Evolutionary conservation across 2,329 filamentous ascomycete genomes (phyloP).

Genomic region (Clonostachys byssicola): DNA sequence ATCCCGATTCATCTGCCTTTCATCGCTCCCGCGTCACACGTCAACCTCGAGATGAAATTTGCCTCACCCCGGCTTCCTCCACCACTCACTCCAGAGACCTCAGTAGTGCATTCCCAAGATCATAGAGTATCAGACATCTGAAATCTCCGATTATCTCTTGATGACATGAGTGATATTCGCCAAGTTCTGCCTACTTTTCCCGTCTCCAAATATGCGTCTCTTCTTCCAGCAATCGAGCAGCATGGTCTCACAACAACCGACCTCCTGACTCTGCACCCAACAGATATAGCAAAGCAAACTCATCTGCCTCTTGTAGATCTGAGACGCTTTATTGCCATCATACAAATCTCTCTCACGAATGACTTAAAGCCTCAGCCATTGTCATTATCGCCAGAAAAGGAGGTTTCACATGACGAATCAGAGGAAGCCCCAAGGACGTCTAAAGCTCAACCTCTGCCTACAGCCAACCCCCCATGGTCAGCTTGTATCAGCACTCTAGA

Average conservation of each 20-base stretch:
- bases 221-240: constrained; percentile 77
- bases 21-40: too few species aligned
- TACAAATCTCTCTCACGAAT: constrained; percentile 63
- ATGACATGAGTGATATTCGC: constrained; percentile 77
- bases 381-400: not conserved
- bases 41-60: too few species aligned
- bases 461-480: not conserved
- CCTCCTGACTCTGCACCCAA: constrained; percentile 76
- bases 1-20: too few species aligned
- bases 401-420: not conserved
- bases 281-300: constrained; percentile 82
- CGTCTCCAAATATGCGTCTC: constrained; percentile 63
- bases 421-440: not conserved
- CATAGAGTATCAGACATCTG: too few species aligned
- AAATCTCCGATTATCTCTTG: constrained; percentile 2
- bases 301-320: constrained; percentile 78
- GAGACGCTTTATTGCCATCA: constrained; percentile 64
- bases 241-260: constrained; percentile 76
- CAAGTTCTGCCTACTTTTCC: constrained; percentile 79
- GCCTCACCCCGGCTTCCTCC: too few species aligned
- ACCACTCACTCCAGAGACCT: too few species aligned
- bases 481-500: constrained; percentile 77
- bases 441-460: not conserved
- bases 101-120: too few species aligned
- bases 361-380: constrained; percentile 37